Evolutionary conservation across 768 basidiomycete species (phyloP).

Genomic region (Amanita rubescens): DNA sequence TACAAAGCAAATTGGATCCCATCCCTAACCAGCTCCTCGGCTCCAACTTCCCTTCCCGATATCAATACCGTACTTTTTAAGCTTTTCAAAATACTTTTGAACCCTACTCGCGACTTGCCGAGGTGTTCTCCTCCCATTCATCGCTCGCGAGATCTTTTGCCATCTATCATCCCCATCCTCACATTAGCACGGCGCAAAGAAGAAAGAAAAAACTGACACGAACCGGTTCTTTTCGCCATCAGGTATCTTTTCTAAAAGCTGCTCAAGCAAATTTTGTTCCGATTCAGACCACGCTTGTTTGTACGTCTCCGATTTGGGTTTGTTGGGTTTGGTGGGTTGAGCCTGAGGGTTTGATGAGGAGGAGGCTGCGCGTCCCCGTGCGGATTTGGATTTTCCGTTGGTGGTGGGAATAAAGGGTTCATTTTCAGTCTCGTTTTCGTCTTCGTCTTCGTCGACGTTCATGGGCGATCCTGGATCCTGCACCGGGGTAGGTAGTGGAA

Average conservation of each 20-base stretch:
- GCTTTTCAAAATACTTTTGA: slow-evolving; percentile 82
- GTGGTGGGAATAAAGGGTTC: neutral
- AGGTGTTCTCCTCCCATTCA: slow-evolving; percentile 70
- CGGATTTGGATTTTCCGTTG: neutral
- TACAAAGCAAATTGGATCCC: no score
- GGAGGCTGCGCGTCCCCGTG: neutral
- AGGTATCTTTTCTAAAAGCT: slow-evolving; percentile 67
- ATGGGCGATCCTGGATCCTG: slow-evolving; percentile 3
- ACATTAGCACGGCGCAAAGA: neutral
- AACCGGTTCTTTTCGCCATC: slow-evolving; percentile 71
- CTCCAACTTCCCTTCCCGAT: slow-evolving; percentile 4
- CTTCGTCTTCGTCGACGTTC: neutral
- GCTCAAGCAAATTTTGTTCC: slow-evolving; percentile 73
- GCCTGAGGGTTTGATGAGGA: neutral
- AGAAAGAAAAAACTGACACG: slow-evolving; percentile 14
- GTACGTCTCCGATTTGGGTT: slow-evolving; percentile 66
- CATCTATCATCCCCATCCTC: slow-evolving; percentile 36
- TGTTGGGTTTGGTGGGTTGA: no score
- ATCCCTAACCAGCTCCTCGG: no score
- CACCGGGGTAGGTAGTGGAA: neutral
- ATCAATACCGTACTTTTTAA: slow-evolving; percentile 64
- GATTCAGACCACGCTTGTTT: slow-evolving; percentile 73
- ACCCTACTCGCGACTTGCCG: slow-evolving; percentile 85
- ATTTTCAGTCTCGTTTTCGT: neutral
- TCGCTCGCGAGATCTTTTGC: slow-evolving; percentile 76